Conservation (phyloP, 1,284 basidiomycete species). For the Sporisorium graminicola region DNA sequence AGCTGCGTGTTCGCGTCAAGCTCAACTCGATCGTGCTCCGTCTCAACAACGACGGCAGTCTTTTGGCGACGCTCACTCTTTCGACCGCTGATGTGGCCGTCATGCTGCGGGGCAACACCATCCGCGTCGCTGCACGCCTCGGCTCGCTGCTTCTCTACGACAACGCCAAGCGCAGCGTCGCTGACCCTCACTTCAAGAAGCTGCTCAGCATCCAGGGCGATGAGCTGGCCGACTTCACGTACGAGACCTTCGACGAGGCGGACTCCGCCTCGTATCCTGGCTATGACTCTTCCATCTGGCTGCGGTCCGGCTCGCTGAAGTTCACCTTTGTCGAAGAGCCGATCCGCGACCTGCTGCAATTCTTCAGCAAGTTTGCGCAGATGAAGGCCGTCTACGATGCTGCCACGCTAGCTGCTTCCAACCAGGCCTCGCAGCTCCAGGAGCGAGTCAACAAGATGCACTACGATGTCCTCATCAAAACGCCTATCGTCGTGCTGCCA, state of each 20-base stretch:
- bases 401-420: conserved; percentile 91
- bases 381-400: conserved; percentile 86
- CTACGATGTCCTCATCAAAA: conserved; percentile 89
- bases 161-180: conserved; percentile 75
- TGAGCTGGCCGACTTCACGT: conserved; percentile 93
- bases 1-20: conserved; percentile 86
- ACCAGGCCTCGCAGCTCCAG: conserved; percentile 81
- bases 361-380: conserved; percentile 86
- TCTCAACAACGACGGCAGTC: conserved; percentile 81
- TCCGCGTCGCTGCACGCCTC: conserved; percentile 85
- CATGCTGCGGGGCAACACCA: conserved; percentile 79
- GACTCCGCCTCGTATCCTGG: conserved; percentile 78
- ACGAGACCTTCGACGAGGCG: conserved; percentile 85
- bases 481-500: conserved; percentile 92
- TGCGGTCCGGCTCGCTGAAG: conserved; percentile 91
- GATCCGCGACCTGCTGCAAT: conserved; percentile 85
- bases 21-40: conserved; percentile 87
- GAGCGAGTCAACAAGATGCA: conserved; percentile 78
- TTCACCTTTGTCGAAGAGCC: conserved; percentile 90
- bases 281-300: conserved; percentile 85
- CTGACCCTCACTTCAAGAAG: conserved; percentile 80
- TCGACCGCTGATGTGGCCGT: conserved; percentile 92
- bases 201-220: conserved; percentile 94
- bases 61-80: conserved; percentile 87
- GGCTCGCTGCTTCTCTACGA: conserved; percentile 89